Base-by-base conservation (phyloP, 768 basidiomycete genomes). In the Kwoniella shandongensis region DNA sequence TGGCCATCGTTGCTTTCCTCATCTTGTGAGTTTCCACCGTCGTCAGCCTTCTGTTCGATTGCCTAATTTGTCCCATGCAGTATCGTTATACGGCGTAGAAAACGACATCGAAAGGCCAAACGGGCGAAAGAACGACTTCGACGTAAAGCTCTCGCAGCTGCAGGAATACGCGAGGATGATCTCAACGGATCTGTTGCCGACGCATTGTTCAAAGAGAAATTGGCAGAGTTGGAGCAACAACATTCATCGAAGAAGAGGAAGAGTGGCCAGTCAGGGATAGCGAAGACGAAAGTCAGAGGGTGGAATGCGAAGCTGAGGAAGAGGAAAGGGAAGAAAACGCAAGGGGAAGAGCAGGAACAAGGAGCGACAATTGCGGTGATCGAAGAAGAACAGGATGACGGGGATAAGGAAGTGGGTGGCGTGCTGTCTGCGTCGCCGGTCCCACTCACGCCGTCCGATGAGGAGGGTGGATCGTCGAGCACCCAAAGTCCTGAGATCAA, bases 91-190 rank as follows among this genome's bases (percentile, higher is more conserved):
- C 53, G 60, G 15, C 63, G 75, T 4, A 61, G 66, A 4, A 76
- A 76, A 49, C 52, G 59, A 13, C 67, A 68, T 30, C 63, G 72
- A 26, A 63, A 61, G 17, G 59, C 46, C 4, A 74, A 73, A 63
- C 62, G 71, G 5, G 56, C 67, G 23, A 63, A 63, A 45, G 70
- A 70, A 42, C 51, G 69, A 26, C 20, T 56, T 41, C 48, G 67
- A 36, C 53, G 67, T 3, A 70, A 69, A 57, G 67, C 67, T 11
- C 39, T 70, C 0, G 69, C 62, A 0, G 73, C 69, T 15, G 67
- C 65, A 2, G 73, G 73, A 4, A 18, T 68, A 10, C 55, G 46
- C 11, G 65, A 67, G 38, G 59, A 67, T 22, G 53, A 53, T 10
- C 42, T 68, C 1, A 62, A 64, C 36, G 64, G 56, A 22, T 30